A percentile compares a stretch with the other conserved stretches of the same genome.
Evolutionary conservation across 352 stramenopile species (phyloP).

Genomic region (Globisporangium emineosum): DNA sequence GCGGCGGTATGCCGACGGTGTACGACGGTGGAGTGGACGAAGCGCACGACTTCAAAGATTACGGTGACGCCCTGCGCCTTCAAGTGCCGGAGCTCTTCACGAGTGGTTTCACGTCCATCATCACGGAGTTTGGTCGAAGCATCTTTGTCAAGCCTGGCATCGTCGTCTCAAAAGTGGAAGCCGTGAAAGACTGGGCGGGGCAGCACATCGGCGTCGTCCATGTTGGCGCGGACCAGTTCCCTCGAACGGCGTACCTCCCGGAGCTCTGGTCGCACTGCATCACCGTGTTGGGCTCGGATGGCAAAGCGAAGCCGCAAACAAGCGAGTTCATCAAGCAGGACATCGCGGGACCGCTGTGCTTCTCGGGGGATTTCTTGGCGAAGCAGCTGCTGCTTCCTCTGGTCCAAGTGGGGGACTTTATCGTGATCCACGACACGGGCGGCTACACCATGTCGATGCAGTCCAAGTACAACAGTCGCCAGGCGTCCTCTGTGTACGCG

Average conservation of each 20-base stretch:
- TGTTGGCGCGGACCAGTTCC: conserved; percentile 89
- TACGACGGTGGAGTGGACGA: conserved; percentile 72
- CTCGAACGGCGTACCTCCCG: conserved; percentile 85
- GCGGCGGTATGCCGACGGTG: conserved; percentile 87
- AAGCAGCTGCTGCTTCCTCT: conserved; percentile 67
- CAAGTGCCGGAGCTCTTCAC: conserved; percentile 83
- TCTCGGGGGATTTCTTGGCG: conserved; percentile 89
- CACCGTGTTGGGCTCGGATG: conserved; percentile 56
- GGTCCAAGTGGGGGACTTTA: conserved; percentile 69
- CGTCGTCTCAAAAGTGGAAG: conserved; percentile 86
- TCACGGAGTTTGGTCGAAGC: conserved; percentile 91
- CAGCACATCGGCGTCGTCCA: conserved; percentile 86
- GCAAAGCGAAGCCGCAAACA: conserved; percentile 35
- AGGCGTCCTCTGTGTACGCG: conserved; percentile 61
- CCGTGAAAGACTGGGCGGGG: conserved; percentile 81
- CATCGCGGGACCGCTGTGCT: conserved; percentile 91
- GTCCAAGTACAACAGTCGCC: conserved; percentile 87
- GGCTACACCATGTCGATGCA: conserved; percentile 88
- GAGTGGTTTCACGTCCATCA: conserved; percentile 70
- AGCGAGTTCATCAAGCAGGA: conserved; percentile 63
- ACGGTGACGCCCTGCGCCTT: conserved; percentile 60
- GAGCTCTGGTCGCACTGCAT: conserved; percentile 83
- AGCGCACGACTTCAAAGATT: conserved; percentile 80
- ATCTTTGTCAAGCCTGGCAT: conserved; percentile 87
- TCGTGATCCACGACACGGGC: conserved; percentile 87